Percentiles rank a stretch among this genome's conserved stretches.
Conservation (phyloP, 1,284 basidiomycete genomes). For the Boletus mariae region DNA sequence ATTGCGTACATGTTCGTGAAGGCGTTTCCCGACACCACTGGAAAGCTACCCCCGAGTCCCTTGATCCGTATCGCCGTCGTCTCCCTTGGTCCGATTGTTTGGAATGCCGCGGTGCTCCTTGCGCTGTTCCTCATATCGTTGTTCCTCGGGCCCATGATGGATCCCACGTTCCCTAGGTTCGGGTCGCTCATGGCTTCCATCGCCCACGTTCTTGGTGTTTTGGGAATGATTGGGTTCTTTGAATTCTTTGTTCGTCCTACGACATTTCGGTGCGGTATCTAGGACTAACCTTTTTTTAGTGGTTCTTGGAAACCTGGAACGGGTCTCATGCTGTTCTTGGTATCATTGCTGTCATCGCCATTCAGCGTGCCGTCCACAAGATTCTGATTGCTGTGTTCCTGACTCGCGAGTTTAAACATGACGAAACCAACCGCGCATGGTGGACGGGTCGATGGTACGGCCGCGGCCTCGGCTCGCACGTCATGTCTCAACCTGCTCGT, state of each 20-base stretch:
- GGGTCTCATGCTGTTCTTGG: conserved; percentile 88
- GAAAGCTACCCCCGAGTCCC: conserved; percentile 64
- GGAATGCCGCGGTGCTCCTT: conserved; percentile 88
- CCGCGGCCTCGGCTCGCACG: conserved; percentile 82
- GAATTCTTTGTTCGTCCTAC: conserved; percentile 78
- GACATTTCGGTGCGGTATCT: conserved; percentile 2
- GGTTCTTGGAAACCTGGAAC: conserved; percentile 94
- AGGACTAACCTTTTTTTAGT: conserved; percentile 44
- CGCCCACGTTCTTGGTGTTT: conserved; percentile 74
- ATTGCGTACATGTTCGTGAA: conserved; percentile 90
- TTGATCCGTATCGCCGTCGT: conserved; percentile 92
- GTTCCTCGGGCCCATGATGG: conserved; percentile 90
- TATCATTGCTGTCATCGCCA: conserved; percentile 80
- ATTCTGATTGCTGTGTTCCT: conserved; percentile 88
- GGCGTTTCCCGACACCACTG: conserved; percentile 73
- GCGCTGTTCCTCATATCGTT: conserved; percentile 86
- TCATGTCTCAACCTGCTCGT: conserved; percentile 85
- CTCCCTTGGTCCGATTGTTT: conserved; percentile 91
- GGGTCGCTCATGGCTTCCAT: conserved; percentile 88
- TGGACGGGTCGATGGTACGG: conserved; percentile 98
- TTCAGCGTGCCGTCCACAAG: conserved; percentile 91
- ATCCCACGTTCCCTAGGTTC: conserved; percentile 80
- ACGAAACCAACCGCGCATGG: conserved; percentile 96
- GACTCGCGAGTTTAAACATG: conserved; percentile 94
- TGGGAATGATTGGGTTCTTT: conserved; percentile 90